These are phyloP conservation scores for Phytopythium litorale DNA, from an alignment of 352 stramenopile species.

Conservation along the genomic window DNA sequence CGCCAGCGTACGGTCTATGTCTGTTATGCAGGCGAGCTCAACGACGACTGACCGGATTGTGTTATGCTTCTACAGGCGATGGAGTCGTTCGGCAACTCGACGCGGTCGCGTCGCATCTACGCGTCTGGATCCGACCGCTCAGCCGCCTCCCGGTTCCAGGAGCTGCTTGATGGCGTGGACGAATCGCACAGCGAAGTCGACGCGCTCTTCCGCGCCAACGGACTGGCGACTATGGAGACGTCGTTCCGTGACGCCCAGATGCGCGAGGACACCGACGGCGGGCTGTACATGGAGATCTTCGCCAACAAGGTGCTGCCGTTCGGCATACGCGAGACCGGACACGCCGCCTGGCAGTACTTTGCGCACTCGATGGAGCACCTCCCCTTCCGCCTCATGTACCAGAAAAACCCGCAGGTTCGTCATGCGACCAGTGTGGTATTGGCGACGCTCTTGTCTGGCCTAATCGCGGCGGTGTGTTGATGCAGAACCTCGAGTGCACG, in stretches of 20 bases:
- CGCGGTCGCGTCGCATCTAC: constrained; percentile 24
- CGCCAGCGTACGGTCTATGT: constrained; percentile 9
- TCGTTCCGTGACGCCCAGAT: constrained; percentile 35
- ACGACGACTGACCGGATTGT: background rate
- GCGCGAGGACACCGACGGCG: constrained; percentile 20
- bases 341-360: constrained; percentile 44
- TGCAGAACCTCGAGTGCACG: constrained; percentile 23
- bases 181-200: constrained; percentile 36
- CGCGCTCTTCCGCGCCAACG: constrained; percentile 29
- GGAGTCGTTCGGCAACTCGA: constrained; percentile 22
- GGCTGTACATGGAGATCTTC: constrained; percentile 45
- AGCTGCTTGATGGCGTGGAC: constrained; percentile 29
- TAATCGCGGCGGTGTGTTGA: constrained; percentile 1
- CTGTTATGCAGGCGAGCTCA: background rate
- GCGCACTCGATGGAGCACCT: constrained; percentile 32
- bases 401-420: constrained; percentile 33
- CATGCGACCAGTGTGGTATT: background rate
- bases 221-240: constrained; percentile 21
- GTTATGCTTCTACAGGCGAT: constrained; percentile 16
- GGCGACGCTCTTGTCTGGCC: background rate
- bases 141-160: constrained; percentile 24
- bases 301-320: constrained; percentile 46
- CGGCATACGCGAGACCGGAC: constrained; percentile 22
- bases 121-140: constrained; percentile 19
- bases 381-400: constrained; percentile 35